Evolutionary conservation across 2,329 filamentous ascomycete species (phyloP), one percentile per base, ranked within the genome.

Genomic region (Fusarium longipes): DNA sequence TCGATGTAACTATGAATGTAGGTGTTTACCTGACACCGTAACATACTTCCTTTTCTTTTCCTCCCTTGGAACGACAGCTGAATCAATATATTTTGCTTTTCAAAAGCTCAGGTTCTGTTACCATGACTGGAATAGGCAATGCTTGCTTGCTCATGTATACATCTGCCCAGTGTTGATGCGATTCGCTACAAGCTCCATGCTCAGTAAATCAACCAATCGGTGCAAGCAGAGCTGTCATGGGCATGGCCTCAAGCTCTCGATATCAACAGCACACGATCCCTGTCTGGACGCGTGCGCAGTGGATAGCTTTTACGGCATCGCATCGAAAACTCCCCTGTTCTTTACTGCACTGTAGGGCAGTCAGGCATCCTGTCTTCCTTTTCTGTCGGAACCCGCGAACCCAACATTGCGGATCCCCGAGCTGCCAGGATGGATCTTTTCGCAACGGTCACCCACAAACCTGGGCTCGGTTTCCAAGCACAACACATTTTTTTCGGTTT

Each of bases 401-500:
- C 44, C 44, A 48, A 49, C 43, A 38, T 53, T 60, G 60, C 54
- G 68, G 70, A 65, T 61, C 64, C 62, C 40, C 50, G n/a, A n/a
- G n/a, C n/a, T 58, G 62, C 62, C 36, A 60, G n/a, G n/a, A n/a
- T n/a, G n/a, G n/a, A 50, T 36, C 55, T 57, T 57, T 55, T 53
- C 53, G 30, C 65, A 70, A 57, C 57, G 63, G 65, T 53, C 63
- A 61, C 57, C 59, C 57, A 67, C 59, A 53, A 56, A 66, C 59
- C 61, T 57, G 47, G 57, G 63, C 55, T 50, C 67, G 30, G 30
- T 22, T 36, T 39, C 25, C 44, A 48, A 48, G 44, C 44, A 48
- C 30, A 48, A 48, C 30, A 48, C 44, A 35, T 39, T 18, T 24
- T 39, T 24, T 15, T 20, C 36, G 44, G n/a, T n/a, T 24, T 40